Conservation (phyloP, 305 asterid genomes). For the Rubia tinctorum region DNA sequence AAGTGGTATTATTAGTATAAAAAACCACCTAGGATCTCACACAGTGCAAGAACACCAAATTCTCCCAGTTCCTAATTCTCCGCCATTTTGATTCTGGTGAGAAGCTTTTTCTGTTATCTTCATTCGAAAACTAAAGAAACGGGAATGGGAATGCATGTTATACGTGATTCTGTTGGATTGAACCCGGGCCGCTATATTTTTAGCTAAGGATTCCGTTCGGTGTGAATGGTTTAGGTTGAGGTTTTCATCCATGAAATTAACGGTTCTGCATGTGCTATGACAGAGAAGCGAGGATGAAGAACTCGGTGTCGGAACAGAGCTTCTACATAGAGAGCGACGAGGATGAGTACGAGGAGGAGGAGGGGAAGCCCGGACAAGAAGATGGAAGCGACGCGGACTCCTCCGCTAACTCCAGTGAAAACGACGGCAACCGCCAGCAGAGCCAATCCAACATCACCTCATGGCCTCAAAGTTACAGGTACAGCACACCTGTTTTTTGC, state of each 20-base stretch:
- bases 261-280: too few species aligned
- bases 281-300: too few species aligned
- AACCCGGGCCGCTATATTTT: neutral
- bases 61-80: neutral
- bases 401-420: constrained; percentile 45
- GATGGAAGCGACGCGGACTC: constrained; percentile 66
- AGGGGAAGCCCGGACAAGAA: too few species aligned
- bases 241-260: too few species aligned
- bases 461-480: constrained; percentile 99
- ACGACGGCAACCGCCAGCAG: constrained; percentile 34
- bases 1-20: too few species aligned
- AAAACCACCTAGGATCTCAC: neutral
- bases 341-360: too few species aligned
- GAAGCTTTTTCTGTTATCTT: neutral
- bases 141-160: neutral
- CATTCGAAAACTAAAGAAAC: too few species aligned
- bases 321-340: too few species aligned
- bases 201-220: neutral
- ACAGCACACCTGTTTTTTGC: too few species aligned
- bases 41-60: neutral
- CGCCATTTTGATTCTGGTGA: neutral
- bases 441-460: constrained; percentile 59
- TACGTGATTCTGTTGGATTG: neutral
- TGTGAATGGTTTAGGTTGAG: too few species aligned
- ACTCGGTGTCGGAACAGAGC: too few species aligned